Evolutionary conservation across 306 rosid genomes (phyloP).

Genomic region (Calophaca sinica): DNA sequence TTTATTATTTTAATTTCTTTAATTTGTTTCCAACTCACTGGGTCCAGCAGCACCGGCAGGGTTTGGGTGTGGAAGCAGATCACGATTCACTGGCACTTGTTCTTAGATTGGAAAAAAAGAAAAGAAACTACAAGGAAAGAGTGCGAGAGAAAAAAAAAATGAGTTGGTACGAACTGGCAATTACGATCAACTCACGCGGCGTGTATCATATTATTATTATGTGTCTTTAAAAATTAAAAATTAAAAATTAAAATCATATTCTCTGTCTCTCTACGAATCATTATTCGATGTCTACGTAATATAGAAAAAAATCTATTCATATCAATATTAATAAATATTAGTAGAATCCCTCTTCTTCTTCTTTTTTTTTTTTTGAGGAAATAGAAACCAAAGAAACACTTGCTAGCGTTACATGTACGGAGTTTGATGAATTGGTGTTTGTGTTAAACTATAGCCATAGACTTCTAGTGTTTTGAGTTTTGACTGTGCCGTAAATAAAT

Average conservation of each 20-base stretch:
- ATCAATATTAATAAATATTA: too few relatives aligned
- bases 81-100: slow-evolving; percentile 41
- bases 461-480: neutral
- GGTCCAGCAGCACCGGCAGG: slow-evolving; percentile 24
- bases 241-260: neutral
- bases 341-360: too few relatives aligned
- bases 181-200: slow-evolving; percentile 60
- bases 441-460: neutral
- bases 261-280: neutral
- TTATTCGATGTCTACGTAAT: neutral
- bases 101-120: slow-evolving; percentile 27
- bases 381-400: neutral
- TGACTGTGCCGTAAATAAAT: neutral
- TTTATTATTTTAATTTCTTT: neutral
- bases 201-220: slow-evolving; percentile 15
- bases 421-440: too few relatives aligned
- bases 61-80: slow-evolving; percentile 31
- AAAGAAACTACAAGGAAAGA: neutral
- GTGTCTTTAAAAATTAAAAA: neutral
- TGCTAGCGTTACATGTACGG: slow-evolving; percentile 21
- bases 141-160: neutral
- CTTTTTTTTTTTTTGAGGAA: too few relatives aligned
- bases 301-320: neutral
- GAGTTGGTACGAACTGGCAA: slow-evolving; percentile 9
- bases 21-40: neutral